A percentile compares a stretch with the other conserved stretches of the same genome.
Conservation (phyloP, 768 basidiomycete genomes). For the Lyophyllum semitale region DNA sequence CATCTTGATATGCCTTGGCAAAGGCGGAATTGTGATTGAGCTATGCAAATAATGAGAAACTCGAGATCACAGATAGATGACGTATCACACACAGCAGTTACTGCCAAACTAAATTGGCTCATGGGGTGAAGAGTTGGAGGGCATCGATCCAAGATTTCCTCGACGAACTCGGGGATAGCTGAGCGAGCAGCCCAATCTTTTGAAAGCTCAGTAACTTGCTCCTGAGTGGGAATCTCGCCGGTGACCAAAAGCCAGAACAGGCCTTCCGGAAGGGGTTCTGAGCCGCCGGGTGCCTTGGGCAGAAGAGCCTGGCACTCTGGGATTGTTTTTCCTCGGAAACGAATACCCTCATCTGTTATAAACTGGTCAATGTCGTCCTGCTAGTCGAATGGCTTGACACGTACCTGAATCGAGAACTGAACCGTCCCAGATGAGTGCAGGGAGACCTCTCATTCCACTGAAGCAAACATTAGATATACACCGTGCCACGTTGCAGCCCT, state of each 20-base stretch:
- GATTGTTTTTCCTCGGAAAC: constrained; percentile 96
- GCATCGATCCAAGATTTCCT: constrained; percentile 93
- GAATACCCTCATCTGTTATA: constrained; percentile 86
- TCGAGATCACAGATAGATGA: background rate
- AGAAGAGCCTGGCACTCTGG: constrained; percentile 85
- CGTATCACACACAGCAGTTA: constrained; percentile 74
- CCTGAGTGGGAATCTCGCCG: constrained; percentile 89
- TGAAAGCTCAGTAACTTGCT: constrained; percentile 84
- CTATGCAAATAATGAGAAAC: constrained; percentile 34
- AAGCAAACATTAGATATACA: background rate
- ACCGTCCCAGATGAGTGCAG: constrained; percentile 97
- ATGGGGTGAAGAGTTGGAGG: constrained; percentile 95
- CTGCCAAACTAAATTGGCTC: constrained; percentile 96
- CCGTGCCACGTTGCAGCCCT: background rate
- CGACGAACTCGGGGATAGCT: constrained; percentile 90
- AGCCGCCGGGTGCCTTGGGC: constrained; percentile 86
- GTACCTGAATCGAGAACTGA: constrained; percentile 92
- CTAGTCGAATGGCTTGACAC: constrained; percentile 20
- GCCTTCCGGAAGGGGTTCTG: constrained; percentile 90
- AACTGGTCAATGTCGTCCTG: constrained; percentile 8
- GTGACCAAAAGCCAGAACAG: constrained; percentile 97
- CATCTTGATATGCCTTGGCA: constrained; percentile 91
- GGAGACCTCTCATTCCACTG: constrained; percentile 86
- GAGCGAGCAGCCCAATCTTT: constrained; percentile 95
- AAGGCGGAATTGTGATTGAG: constrained; percentile 96